Evolutionary conservation across 305 asterid species (phyloP), one percentile per base, ranked within the genome.

Genomic region (Plantago coronopus): DNA sequence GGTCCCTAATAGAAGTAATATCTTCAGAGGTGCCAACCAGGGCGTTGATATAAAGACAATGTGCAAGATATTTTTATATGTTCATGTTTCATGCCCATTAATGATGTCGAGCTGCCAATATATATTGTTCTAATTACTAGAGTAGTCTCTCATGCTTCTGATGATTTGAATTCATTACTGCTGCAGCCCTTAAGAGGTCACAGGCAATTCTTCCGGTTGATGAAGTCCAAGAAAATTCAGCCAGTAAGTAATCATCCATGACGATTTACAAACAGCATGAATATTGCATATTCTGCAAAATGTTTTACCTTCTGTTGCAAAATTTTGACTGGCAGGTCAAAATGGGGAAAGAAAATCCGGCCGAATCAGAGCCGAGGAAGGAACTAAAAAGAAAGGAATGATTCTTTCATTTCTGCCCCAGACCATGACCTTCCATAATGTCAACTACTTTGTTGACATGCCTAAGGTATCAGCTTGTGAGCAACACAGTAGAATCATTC

Each of bases 361-460:
- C 61, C 64, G 57, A 47, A 17, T 17, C 59, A 27, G 69, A 58
- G 49, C 47, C 20, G 71, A 48, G 54, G 67, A 56, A 49, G 75
- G 34, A 67, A 59, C 18, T 37, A 71, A 62, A 67, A 81, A 65
- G 63, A 87, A 74, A 72, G 96, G 97, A 60, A 90, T 87, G 97
- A 87, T 87, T 72, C 91, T 90, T 48, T 96, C 97, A 64, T 90
- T 90, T 76, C 79, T 83, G 76, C 97, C 96, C 29, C 68, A 87
- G 62, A 67, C 81, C 69, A 81, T 90, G 85, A 85, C 89, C 59
- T 90, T 90, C 78, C 82, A 85, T 59, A 85, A 82, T 12, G 86
- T 87, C 76, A 87, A 87, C 75, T 90, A 89, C 77, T 89, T 72
- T 65, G 97, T 89, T 67, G 96, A 87, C 65, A 85, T 87, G 96